phyloP scores from a whole-genome alignment of 2,329 filamentous ascomycete genomes.

The Colletotrichum sp. region DNA sequence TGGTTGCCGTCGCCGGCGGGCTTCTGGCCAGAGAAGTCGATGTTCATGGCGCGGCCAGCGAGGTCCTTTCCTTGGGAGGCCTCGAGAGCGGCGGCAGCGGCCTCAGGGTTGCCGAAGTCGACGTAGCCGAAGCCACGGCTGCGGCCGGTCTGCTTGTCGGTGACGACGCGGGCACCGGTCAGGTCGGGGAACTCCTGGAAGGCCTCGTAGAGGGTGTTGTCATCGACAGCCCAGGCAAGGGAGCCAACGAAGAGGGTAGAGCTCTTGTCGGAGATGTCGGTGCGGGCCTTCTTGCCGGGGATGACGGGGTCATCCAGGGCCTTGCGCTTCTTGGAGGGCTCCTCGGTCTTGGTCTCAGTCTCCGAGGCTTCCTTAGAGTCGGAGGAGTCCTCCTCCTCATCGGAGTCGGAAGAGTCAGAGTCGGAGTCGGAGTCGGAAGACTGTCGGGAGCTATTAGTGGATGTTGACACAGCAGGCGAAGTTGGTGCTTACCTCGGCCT shows the following conservation, averaged over 20 bases:
- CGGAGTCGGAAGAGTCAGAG: slow-evolving; percentile 37
- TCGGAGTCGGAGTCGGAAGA: slow-evolving; percentile 36
- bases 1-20: slow-evolving; percentile 58
- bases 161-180: slow-evolving; percentile 78
- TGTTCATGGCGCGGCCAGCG: slow-evolving; percentile 76
- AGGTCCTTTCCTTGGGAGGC: slow-evolving; percentile 78
- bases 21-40: slow-evolving; percentile 78
- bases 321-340: slow-evolving; percentile 70
- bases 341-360: slow-evolving; percentile 51
- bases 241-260: slow-evolving; percentile 88
- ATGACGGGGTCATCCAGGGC: slow-evolving; percentile 53
- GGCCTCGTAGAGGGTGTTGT: slow-evolving; percentile 79
- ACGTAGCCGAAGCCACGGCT: slow-evolving; percentile 95
- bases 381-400: slow-evolving; percentile 37
- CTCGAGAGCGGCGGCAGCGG: slow-evolving; percentile 74
- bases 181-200: slow-evolving; percentile 83
- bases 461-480: background rate
- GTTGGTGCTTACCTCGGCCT: slow-evolving; percentile 19
- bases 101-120: slow-evolving; percentile 75
- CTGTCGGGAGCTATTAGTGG: background rate
- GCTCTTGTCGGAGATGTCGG: slow-evolving; percentile 52
- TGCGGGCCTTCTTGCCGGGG: slow-evolving; percentile 72
- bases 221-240: slow-evolving; percentile 89
- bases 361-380: slow-evolving; percentile 35
- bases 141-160: slow-evolving; percentile 79